Base-by-base conservation (phyloP, 169 alveolate genomes). In the Cryptosporidium sp. region DNA sequence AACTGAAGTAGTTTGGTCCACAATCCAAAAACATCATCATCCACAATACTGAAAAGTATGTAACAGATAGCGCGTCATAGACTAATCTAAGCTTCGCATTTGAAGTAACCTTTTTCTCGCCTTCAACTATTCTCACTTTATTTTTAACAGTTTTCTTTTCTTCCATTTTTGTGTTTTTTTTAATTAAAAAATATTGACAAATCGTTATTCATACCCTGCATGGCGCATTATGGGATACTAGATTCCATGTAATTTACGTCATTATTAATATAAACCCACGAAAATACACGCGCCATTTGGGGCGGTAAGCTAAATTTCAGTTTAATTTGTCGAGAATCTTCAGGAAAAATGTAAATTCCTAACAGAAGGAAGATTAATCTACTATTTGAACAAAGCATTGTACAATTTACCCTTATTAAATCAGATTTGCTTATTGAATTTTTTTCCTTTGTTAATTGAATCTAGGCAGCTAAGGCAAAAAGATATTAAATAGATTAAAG, bases 1-100 rank as follows among this genome's bases (percentile, higher is more conserved):
- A 80, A 39, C 69, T 80, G 48, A 80, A 62, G 29, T 80, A 80
- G 42, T 80, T 80, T 2, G 89, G 89, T 60, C 89, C 89, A 80
- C 89, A 80, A 44, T 80, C 89, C 48, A 80, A 35, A 62, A 80
- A 80, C 89, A 80, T 80, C 62, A 60, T 42, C 67, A 29, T 42
- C 89, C 89, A 80, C 12, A 58, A 9, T 23, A 67, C 26, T 12
- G 89, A 18, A 33, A 80, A 80, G 35, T 80, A 80, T 8, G 31
- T 4, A 26, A 45, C 68, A 7, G 75, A 80, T 4, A 80, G 29
- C 3, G 65, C 26, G 21, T 80, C 89, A 42, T 80, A 80, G 21
- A 42, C 21, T 31, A 80, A 21, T 67, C 89, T 80, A 29, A 60
- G 61, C 18, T 80, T 80, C 3, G 75, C 73, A 44, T 67, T 80